Evolutionary conservation across 768 basidiomycete genomes (phyloP).

Genomic region (Russula olivacea): DNA sequence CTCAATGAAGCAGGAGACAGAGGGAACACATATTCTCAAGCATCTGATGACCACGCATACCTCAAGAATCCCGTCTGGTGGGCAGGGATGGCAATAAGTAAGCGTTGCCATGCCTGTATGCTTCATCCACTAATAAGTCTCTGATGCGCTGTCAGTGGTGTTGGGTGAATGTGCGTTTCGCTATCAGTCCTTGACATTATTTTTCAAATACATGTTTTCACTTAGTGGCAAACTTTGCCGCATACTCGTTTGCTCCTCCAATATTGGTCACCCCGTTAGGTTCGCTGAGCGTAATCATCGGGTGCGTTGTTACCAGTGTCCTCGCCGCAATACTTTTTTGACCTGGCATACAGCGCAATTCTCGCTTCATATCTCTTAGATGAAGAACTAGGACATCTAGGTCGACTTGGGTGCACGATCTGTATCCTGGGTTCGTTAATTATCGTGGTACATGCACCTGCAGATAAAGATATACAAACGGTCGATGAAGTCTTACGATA

Average conservation of each 20-base stretch:
- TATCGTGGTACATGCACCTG: constrained; percentile 94
- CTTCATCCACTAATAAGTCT: neutral
- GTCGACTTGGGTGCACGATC: constrained; percentile 77
- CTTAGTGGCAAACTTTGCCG: constrained; percentile 84
- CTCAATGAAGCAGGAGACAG: constrained; percentile 76
- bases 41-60: constrained; percentile 82
- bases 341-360: constrained; percentile 55
- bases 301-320: constrained; percentile 46
- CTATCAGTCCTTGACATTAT: neutral
- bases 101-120: constrained; percentile 33
- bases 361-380: constrained; percentile 89
- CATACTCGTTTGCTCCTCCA: constrained; percentile 96
- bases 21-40: constrained; percentile 42
- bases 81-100: constrained; percentile 89
- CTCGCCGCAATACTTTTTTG: constrained; percentile 3
- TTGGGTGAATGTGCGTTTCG: constrained; percentile 73
- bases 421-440: constrained; percentile 86
- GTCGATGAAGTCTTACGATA: constrained; percentile 91
- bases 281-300: constrained; percentile 91
- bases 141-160: constrained; percentile 53
- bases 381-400: constrained; percentile 91
- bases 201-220: neutral
- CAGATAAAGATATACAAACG: constrained; percentile 87
- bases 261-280: constrained; percentile 99
- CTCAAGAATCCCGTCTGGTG: constrained; percentile 94